Conservation (phyloP, 495 filamentous ascomycete genomes). For the Trichoderma erinaceum region DNA sequence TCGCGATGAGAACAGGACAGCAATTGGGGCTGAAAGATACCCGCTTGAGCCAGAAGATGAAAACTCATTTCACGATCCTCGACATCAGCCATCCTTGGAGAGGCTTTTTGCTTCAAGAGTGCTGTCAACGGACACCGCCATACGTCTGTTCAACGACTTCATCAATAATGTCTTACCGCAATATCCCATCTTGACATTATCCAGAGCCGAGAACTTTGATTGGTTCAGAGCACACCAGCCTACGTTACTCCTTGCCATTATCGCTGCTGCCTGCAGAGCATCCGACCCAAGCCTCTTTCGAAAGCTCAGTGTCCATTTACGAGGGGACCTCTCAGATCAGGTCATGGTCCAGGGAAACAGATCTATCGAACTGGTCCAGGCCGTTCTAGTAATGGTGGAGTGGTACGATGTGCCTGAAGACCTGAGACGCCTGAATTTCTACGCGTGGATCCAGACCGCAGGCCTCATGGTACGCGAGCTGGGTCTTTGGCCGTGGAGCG, state of each 20-base stretch:
- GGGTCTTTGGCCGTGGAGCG: not conserved
- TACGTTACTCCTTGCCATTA: not conserved
- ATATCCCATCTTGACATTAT: not conserved
- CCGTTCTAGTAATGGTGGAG: not conserved
- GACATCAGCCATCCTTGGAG: not conserved
- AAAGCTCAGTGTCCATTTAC: not conserved
- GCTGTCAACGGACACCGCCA: not conserved
- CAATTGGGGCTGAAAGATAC: not conserved
- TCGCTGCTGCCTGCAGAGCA: not conserved
- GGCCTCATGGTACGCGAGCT: constrained; percentile 1
- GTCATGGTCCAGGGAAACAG: not conserved
- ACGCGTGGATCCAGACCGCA: not conserved
- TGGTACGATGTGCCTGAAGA: not conserved
- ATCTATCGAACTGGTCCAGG: not conserved
- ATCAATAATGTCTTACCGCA: not conserved
- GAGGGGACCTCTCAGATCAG: not conserved
- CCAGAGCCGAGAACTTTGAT: not conserved
- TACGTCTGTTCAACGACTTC: not conserved
- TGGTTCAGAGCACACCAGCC: not conserved
- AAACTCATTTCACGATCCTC: not conserved
- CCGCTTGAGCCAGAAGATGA: not conserved
- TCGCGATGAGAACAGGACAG: not conserved
- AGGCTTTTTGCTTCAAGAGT: not conserved
- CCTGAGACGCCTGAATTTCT: not conserved
- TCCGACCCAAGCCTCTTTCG: not conserved